phyloP scores from a whole-genome alignment of 2,329 filamentous ascomycete species.

The Sporothrix schenckii region DNA sequence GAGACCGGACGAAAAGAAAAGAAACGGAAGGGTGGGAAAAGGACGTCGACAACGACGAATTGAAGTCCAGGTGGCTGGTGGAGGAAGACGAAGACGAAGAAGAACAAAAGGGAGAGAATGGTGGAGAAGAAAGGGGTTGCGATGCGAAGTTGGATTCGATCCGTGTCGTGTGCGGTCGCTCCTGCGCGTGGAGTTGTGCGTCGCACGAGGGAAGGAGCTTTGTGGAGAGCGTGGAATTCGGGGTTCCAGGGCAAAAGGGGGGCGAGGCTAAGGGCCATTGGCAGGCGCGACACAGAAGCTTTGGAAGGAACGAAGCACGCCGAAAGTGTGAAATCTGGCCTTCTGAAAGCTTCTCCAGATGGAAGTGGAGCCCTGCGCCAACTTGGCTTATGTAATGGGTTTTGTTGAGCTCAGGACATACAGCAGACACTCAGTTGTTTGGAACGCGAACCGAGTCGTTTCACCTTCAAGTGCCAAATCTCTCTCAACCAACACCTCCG shows the following conservation, averaged over 20 bases:
- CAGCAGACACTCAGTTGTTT: too few relatives aligned
- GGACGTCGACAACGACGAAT: neutral
- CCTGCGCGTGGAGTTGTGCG: slow-evolving; percentile 7
- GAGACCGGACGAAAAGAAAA: slow-evolving; percentile 23
- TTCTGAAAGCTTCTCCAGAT: slow-evolving; percentile 32
- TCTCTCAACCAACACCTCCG: too few relatives aligned
- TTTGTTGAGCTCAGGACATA: neutral
- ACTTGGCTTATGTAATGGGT: slow-evolving; percentile 25
- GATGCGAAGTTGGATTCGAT: slow-evolving; percentile 27
- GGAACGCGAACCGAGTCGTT: neutral
- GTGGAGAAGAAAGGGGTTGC: slow-evolving; percentile 19
- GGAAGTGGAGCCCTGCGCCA: slow-evolving; percentile 21
- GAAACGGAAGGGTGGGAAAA: slow-evolving; percentile 32
- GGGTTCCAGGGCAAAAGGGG: neutral
- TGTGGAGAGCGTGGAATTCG: neutral
- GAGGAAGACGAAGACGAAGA: slow-evolving; percentile 33
- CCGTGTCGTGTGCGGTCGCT: slow-evolving; percentile 19
- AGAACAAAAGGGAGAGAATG: slow-evolving; percentile 10
- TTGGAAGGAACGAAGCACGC: slow-evolving; percentile 25
- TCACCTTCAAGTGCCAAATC: neutral
- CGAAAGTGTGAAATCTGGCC: slow-evolving; percentile 40
- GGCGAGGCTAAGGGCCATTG: slow-evolving; percentile 13
- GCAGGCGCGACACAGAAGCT: slow-evolving; percentile 24
- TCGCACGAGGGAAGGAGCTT: slow-evolving; percentile 18
- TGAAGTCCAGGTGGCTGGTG: slow-evolving; percentile 19